Percentiles rank a stretch among this genome's conserved stretches.
Evolutionary conservation across 306 rosid genomes (phyloP).

Genomic region (Mucuna pruriens): DNA sequence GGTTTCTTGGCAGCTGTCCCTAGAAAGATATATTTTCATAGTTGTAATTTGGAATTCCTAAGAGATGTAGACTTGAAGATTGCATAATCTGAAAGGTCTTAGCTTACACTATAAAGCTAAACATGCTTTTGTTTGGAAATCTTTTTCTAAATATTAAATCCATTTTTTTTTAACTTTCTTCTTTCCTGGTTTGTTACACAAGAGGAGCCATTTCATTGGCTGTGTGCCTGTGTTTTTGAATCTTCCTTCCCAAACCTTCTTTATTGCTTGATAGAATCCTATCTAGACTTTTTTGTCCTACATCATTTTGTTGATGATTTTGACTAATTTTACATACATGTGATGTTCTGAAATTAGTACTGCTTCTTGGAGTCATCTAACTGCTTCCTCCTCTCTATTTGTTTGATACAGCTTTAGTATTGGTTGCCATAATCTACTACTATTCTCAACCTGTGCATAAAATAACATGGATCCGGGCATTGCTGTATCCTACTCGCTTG

Average conservation of each 20-base stretch:
- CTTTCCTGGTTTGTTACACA: background rate
- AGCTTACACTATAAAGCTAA: background rate
- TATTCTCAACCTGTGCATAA: constrained; percentile 78
- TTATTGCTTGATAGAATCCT: constrained; percentile 24
- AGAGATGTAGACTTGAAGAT: constrained; percentile 7
- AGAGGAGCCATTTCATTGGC: background rate
- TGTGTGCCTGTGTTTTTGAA: too few relatives aligned
- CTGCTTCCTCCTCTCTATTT: constrained; percentile 35
- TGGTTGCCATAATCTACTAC: constrained; percentile 87
- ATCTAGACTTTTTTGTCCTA: background rate
- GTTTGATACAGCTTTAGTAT: constrained; percentile 71
- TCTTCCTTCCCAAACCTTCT: constrained; percentile 10
- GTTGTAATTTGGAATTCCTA: background rate
- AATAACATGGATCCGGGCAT: constrained; percentile 74
- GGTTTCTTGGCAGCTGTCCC: background rate
- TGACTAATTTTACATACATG: constrained; percentile 7
- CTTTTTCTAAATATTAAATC: background rate
- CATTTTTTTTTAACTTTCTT: background rate
- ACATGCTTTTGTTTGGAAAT: background rate
- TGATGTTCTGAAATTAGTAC: constrained; percentile 11
- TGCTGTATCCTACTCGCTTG: constrained; percentile 80
- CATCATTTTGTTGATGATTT: background rate
- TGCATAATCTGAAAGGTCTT: constrained; percentile 4
- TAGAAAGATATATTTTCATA: background rate
- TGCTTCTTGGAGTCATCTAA: constrained; percentile 44